A percentile compares a stretch with the other conserved stretches of the same genome.
Evolutionary conservation across 2,329 filamentous ascomycete species (phyloP).

Genomic region (Tolypocladium pustulatum): DNA sequence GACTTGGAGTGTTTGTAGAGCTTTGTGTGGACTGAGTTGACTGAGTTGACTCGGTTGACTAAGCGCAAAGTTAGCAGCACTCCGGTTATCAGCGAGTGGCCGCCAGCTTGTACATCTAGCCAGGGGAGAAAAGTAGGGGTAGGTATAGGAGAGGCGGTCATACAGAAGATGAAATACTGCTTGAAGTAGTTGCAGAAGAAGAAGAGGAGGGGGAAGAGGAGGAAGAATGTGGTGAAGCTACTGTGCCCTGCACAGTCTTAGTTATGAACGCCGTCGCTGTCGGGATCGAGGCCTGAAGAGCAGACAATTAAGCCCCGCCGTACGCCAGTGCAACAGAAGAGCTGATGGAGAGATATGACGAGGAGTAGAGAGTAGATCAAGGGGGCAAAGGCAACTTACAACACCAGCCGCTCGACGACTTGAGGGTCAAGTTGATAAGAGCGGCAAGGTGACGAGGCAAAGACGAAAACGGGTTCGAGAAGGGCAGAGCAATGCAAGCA

Average conservation of each 20-base stretch:
- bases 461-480: not conserved
- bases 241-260: slow-evolving; percentile 24
- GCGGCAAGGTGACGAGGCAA: not conserved
- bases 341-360: not conserved
- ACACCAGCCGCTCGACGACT: not conserved
- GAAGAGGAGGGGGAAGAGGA: slow-evolving; percentile 9
- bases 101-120: not conserved
- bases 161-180: slow-evolving; percentile 21
- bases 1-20: not conserved
- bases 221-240: slow-evolving; percentile 7
- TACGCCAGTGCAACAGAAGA: slow-evolving; percentile 7
- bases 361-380: not conserved
- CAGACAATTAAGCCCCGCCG: slow-evolving; percentile 16
- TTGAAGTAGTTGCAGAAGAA: slow-evolving; percentile 14
- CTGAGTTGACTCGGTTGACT: slow-evolving; percentile 2
- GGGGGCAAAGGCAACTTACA: not conserved
- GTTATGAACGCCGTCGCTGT: slow-evolving; percentile 20
- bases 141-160: slow-evolving; percentile 13
- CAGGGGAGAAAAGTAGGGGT: not conserved
- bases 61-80: not conserved
- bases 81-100: not conserved
- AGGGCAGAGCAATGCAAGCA: not conserved
- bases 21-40: too few species aligned
- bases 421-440: not conserved
- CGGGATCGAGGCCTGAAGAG: slow-evolving; percentile 15